Evolutionary conservation across 495 filamentous ascomycete species (phyloP), one percentile per base, ranked within the genome.

Genomic region (Rhypophila decipiens): DNA sequence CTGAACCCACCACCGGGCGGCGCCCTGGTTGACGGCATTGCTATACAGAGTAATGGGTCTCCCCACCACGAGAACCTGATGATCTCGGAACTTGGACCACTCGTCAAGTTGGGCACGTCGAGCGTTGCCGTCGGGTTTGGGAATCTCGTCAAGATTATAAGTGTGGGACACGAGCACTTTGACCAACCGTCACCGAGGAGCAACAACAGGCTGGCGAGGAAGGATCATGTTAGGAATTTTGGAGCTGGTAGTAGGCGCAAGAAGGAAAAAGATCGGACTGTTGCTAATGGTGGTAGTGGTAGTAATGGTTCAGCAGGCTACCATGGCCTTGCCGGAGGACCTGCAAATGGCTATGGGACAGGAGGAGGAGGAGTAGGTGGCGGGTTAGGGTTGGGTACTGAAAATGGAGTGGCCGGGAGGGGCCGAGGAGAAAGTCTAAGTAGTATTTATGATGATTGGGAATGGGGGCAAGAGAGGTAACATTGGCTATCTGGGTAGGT

Each of bases 121-220:
- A 80, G 74, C 38, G 69, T 86, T 12, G 84, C 80, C 1, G 72
- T 88, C 1, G 82, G 73, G 0, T 77, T 86, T 29, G 85, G 83
- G 8, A 83, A 86, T 46, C 68, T 75, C 1, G 71, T 87, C 49
- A 87, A 86, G 60, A 58, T 87, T 22, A 66, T 87, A 24, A 77
- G 70, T 23, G 65, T 80, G 5, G 82, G 82, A 20, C 74, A 79
- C 47, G 82, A 83, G 56, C 65, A 76, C 34, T 84, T 80, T 57
- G 78, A 71, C 39, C 57, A 57, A n/a, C 46, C 47, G 4, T 54
- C n/a, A n/a, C n/a, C n/a, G n/a, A n/a, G n/a, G n/a, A n/a, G n/a
- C n/a, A n/a, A 56, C n/a, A 51, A 57, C 23, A 47, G 53, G 10
- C 39, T 59, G 35, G 51, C 57, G 12, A 63, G 52, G 12, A 61